phyloP scores from a whole-genome alignment of 2,329 filamentous ascomycete species.

The Eutypella sp. region DNA sequence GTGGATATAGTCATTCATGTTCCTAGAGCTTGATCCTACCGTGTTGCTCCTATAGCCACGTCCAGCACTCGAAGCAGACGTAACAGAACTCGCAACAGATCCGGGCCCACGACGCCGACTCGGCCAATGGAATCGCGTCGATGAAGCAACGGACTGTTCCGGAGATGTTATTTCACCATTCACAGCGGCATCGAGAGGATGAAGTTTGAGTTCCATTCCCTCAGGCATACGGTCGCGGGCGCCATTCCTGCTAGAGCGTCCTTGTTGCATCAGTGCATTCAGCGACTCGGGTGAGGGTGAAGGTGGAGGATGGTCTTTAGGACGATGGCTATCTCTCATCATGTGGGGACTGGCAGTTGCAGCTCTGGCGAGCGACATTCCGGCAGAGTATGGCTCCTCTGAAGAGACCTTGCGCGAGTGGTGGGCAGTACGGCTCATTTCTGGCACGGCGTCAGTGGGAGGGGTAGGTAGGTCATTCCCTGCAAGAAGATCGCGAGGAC shows the following conservation, averaged over 20 bases:
- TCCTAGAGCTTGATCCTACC: constrained; percentile 48
- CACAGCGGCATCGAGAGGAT: constrained; percentile 48
- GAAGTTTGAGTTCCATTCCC: constrained; percentile 61
- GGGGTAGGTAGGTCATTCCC: constrained; percentile 20
- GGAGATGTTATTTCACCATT: constrained; percentile 51
- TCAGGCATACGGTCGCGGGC: constrained; percentile 76
- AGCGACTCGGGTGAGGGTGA: constrained; percentile 65
- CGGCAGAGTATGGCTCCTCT: constrained; percentile 39
- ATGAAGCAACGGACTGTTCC: constrained; percentile 50
- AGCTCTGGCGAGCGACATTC: constrained; percentile 54
- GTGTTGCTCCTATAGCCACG: constrained; percentile 47
- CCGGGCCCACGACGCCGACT: constrained; percentile 47
- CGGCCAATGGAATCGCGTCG: constrained; percentile 52
- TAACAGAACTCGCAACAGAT: constrained; percentile 53
- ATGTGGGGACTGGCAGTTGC: constrained; percentile 65
- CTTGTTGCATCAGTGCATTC: constrained; percentile 55
- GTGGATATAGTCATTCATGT: constrained; percentile 78
- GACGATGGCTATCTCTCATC: constrained; percentile 44
- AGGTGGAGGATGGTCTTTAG: constrained; percentile 53
- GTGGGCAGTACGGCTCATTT: constrained; percentile 18
- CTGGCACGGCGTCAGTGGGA: constrained; percentile 19
- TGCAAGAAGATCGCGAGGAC: constrained; percentile 26
- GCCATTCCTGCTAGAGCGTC: constrained; percentile 57
- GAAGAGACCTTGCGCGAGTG: constrained; percentile 33
- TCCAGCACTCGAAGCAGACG: constrained; percentile 47